phyloP scores from a whole-genome alignment of 768 basidiomycete species.

The Kwoniella sp. region DNA sequence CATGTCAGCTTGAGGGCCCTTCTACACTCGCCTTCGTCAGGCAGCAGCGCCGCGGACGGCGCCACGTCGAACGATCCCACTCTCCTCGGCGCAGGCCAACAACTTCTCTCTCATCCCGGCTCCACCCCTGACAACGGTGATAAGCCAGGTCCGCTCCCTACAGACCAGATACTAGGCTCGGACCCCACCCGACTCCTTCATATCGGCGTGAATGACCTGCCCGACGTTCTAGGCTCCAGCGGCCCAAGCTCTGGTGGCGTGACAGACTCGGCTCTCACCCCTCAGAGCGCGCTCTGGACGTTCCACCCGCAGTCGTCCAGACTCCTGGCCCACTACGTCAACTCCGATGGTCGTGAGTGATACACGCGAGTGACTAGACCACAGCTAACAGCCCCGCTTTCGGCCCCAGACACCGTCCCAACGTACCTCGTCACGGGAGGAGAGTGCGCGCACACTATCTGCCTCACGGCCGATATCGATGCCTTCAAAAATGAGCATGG shows the following conservation, averaged over 20 bases:
- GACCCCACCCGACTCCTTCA: constrained; percentile 2
- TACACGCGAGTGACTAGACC: neutral
- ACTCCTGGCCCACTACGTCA: constrained; percentile 13
- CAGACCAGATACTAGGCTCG: no score
- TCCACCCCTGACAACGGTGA: no score
- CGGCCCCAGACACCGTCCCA: constrained; percentile 17
- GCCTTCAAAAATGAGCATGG: constrained; percentile 24
- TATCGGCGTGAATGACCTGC: neutral
- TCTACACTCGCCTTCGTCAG: neutral
- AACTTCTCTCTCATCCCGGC: constrained; percentile 7
- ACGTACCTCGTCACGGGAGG: constrained; percentile 36
- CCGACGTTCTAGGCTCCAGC: neutral
- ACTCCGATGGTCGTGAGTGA: constrained; percentile 17
- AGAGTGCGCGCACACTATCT: constrained; percentile 29
- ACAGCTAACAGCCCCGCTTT: neutral
- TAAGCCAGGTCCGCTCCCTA: no score
- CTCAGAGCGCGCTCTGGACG: constrained; percentile 14
- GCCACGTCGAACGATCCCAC: neutral
- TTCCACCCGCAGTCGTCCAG: neutral
- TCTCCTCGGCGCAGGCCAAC: neutral
- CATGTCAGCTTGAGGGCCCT: constrained; percentile 6
- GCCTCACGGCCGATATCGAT: constrained; percentile 25
- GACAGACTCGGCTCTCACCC: neutral
- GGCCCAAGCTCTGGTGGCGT: neutral
- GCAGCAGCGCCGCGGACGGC: neutral